phyloP scores from a whole-genome alignment of 148 eudicot genomes.

The Spergularia marina region DNA sequence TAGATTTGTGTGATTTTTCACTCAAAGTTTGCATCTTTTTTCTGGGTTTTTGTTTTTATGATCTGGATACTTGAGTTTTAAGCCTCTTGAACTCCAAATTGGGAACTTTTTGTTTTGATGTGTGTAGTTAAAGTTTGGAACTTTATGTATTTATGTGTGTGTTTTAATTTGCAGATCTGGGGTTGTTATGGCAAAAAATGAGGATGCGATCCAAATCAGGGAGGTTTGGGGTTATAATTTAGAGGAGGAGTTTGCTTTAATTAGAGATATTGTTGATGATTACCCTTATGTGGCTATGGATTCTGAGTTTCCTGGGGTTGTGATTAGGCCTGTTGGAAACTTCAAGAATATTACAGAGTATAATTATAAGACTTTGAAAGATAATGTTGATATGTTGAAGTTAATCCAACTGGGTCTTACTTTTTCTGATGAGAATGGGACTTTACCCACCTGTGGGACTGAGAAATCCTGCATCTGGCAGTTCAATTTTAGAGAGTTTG shows the following conservation, averaged over 20 bases:
- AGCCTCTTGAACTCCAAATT: background rate
- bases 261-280: conserved; percentile 38
- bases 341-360: conserved; percentile 39
- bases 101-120: background rate
- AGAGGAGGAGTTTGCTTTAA: conserved; percentile 39
- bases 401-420: conserved; percentile 43
- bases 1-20: background rate
- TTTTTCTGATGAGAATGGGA: conserved; percentile 43
- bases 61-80: background rate
- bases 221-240: conserved; percentile 46
- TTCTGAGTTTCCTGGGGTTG: conserved; percentile 49
- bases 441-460: conserved; percentile 41
- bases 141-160: background rate
- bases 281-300: conserved; percentile 51
- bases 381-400: conserved; percentile 51
- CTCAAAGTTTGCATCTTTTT: background rate
- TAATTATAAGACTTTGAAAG: conserved; percentile 41
- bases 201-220: conserved; percentile 38
- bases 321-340: conserved; percentile 36
- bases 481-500: conserved; percentile 46
- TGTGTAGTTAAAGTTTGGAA: background rate
- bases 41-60: background rate
- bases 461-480: conserved; percentile 46
- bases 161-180: conserved; percentile 6
- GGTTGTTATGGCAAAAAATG: conserved; percentile 22